phyloP scores from a whole-genome alignment of 2,329 filamentous ascomycete genomes.

The Sclerotinia spermophila region DNA sequence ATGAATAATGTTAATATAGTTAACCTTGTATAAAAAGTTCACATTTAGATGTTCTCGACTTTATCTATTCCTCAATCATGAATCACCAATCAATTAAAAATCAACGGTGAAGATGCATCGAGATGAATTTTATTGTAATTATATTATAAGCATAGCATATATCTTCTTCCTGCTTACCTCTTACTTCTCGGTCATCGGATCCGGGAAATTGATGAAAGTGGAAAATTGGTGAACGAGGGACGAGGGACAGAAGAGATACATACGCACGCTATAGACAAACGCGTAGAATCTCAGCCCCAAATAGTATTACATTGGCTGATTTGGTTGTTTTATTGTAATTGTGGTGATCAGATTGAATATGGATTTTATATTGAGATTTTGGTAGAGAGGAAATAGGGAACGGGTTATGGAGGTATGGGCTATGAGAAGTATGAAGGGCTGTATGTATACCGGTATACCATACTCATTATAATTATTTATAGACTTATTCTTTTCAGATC shows the following conservation, averaged over 20 bases:
- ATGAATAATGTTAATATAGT: not conserved
- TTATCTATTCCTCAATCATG: not conserved
- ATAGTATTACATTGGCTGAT: not conserved
- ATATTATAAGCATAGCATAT: not conserved
- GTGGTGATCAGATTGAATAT: not conserved
- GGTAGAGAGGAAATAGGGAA: not conserved
- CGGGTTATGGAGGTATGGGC: not conserved
- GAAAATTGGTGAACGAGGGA: not conserved
- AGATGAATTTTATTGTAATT: not conserved
- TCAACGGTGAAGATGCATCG: not conserved
- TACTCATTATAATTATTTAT: not conserved
- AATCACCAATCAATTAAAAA: not conserved
- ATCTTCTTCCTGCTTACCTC: not conserved
- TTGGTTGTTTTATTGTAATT: not conserved
- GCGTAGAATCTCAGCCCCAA: not conserved
- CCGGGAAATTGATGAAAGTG: not conserved
- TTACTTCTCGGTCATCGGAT: not conserved
- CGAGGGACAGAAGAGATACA: not conserved
- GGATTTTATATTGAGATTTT: not conserved
- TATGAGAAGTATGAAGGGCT: not conserved
- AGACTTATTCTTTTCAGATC: too few relatives aligned
- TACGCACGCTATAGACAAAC: not conserved
- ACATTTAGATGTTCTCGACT: not conserved
- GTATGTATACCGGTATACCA: not conserved
- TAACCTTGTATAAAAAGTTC: not conserved